These are phyloP conservation scores for Primulina eburnea DNA, from an alignment of 257 asterid species.

Conservation along the genomic window DNA sequence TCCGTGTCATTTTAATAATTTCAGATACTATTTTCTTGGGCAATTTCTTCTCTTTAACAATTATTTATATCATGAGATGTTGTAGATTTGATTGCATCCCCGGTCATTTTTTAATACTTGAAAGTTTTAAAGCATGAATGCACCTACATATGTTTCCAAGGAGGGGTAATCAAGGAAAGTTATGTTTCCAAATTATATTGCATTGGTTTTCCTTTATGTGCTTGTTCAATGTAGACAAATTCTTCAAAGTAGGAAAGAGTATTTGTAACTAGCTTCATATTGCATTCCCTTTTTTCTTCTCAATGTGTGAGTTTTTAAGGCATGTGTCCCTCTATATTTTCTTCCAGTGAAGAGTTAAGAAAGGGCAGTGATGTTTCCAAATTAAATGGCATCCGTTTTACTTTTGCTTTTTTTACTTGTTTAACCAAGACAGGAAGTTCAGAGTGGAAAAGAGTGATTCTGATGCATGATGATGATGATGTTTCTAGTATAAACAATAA, in stretches of 20 bases:
- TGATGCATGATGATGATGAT: constrained; percentile 9
- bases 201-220: neutral
- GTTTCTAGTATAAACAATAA: neutral
- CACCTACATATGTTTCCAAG: neutral
- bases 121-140: neutral
- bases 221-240: neutral
- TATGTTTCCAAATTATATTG: neutral
- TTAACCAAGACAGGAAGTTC: neutral
- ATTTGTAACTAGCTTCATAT: neutral
- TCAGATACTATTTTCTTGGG: neutral
- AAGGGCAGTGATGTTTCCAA: neutral
- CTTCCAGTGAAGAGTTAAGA: neutral
- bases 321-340: neutral
- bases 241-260: neutral
- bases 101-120: neutral
- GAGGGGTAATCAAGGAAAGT: neutral
- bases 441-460: neutral
- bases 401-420: neutral
- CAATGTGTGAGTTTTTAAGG: neutral
- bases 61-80: neutral
- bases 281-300: neutral
- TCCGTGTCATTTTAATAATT: neutral
- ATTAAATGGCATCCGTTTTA: neutral
- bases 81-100: neutral
- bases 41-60: neutral